phyloP scores from a whole-genome alignment of 192 early-diverging fungal genomes.

The Coemansia sp. region DNA sequence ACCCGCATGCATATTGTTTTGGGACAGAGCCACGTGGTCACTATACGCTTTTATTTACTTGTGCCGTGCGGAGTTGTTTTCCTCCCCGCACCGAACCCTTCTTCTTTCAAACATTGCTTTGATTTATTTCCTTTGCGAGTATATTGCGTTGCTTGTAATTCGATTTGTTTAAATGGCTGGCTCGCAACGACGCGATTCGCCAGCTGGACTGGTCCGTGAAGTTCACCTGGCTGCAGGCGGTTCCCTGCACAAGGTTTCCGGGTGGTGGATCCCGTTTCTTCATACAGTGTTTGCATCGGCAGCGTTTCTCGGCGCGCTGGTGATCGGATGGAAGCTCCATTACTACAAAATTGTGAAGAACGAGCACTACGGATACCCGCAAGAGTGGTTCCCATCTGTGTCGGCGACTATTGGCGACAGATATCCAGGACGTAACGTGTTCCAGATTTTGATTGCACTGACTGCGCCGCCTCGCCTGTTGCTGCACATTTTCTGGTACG shows the following conservation, averaged over 20 bases:
- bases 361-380: slow-evolving; percentile 73
- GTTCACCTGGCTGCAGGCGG: slow-evolving; percentile 42
- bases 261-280: slow-evolving; percentile 54
- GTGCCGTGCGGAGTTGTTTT: slow-evolving; percentile 6
- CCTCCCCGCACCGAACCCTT: background rate
- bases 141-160: background rate
- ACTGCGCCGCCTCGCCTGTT: slow-evolving; percentile 57
- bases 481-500: slow-evolving; percentile 52
- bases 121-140: background rate
- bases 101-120: background rate
- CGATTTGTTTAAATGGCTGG: slow-evolving; percentile 24
- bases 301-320: slow-evolving; percentile 68
- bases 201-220: slow-evolving; percentile 18
- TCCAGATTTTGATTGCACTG: slow-evolving; percentile 78
- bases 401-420: slow-evolving; percentile 79
- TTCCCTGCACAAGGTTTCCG: slow-evolving; percentile 46
- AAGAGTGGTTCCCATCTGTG: slow-evolving; percentile 80
- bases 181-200: slow-evolving; percentile 17
- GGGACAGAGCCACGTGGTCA: slow-evolving; percentile 18
- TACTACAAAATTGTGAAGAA: slow-evolving; percentile 82
- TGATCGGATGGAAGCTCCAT: slow-evolving; percentile 69
- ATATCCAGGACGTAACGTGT: slow-evolving; percentile 72
- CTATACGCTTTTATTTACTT: too few relatives aligned
- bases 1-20: slow-evolving; percentile 10
- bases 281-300: slow-evolving; percentile 57